Evolutionary conservation across 768 basidiomycete species (phyloP).

Genomic region (Hortiboletus campestris): DNA sequence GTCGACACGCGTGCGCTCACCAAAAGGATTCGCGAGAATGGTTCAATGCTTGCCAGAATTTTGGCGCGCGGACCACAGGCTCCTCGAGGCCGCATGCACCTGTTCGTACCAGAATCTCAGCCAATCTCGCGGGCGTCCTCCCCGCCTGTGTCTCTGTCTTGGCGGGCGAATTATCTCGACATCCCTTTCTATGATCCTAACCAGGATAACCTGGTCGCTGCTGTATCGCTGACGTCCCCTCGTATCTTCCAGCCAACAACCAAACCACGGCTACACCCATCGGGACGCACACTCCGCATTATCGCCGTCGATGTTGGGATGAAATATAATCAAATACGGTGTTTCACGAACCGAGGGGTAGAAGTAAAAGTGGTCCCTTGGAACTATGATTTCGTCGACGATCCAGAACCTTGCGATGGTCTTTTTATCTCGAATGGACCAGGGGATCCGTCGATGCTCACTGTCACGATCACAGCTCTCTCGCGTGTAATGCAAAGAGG

Average conservation of each 20-base stretch:
- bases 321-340: conserved; percentile 99
- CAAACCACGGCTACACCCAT: conserved; percentile 65
- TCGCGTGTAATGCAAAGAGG: conserved; percentile 64
- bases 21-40: conserved; percentile 93
- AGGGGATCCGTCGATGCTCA: conserved; percentile 88
- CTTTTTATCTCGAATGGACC: conserved; percentile 98
- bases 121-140: conserved; percentile 49
- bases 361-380: conserved; percentile 98
- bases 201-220: conserved; percentile 83
- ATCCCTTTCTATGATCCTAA: conserved; percentile 89
- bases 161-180: conserved; percentile 83
- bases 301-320: conserved; percentile 97
- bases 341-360: conserved; percentile 88
- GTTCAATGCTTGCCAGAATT: conserved; percentile 86
- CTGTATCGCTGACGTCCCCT: conserved; percentile 73
- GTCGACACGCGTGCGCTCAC: conserved; percentile 96
- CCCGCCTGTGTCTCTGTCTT: conserved; percentile 53
- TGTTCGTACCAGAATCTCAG: conserved; percentile 36
- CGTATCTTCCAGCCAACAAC: conserved; percentile 63
- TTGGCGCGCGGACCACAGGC: conserved; percentile 59
- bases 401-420: conserved; percentile 84
- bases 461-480: conserved; percentile 67
- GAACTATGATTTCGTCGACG: conserved; percentile 87
- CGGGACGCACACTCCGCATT: conserved; percentile 77
- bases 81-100: conserved; percentile 37